Evolutionary conservation across 148 eudicot species (phyloP).

Genomic region (Rhododendron ferrugineum): DNA sequence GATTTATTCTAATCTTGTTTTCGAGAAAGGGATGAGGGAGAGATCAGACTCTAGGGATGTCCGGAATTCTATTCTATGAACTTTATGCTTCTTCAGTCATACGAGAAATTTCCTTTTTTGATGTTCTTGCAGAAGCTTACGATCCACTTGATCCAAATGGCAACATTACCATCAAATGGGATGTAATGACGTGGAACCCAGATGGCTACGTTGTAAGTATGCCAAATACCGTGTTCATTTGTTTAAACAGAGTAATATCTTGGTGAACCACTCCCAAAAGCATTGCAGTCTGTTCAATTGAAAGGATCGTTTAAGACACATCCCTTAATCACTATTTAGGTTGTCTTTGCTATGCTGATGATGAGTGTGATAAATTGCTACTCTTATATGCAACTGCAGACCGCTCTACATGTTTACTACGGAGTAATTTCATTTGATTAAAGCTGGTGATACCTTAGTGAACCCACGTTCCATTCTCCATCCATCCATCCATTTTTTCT

Average conservation of each 20-base stretch:
- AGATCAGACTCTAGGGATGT: background rate
- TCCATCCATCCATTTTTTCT: background rate
- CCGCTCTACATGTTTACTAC: background rate
- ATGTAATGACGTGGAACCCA: slow-evolving; percentile 51
- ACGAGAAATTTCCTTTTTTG: background rate
- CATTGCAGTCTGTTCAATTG: background rate
- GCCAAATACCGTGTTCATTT: background rate
- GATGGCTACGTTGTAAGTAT: slow-evolving; percentile 69
- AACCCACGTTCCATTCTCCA: background rate
- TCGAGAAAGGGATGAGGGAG: background rate
- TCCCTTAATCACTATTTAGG: background rate
- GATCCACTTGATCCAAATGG: slow-evolving; percentile 73
- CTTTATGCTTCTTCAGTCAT: background rate
- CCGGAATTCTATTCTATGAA: background rate
- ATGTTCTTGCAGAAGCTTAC: slow-evolving; percentile 40
- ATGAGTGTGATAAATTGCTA: background rate
- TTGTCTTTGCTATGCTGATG: background rate
- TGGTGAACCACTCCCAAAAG: background rate
- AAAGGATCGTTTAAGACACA: background rate
- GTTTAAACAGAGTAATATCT: background rate
- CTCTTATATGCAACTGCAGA: background rate
- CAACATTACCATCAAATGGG: slow-evolving; percentile 72
- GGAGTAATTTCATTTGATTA: background rate
- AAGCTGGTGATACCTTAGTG: background rate
- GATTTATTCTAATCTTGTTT: background rate